phyloP scores from a whole-genome alignment of 306 rosid species.

The Castanea mollissima region DNA sequence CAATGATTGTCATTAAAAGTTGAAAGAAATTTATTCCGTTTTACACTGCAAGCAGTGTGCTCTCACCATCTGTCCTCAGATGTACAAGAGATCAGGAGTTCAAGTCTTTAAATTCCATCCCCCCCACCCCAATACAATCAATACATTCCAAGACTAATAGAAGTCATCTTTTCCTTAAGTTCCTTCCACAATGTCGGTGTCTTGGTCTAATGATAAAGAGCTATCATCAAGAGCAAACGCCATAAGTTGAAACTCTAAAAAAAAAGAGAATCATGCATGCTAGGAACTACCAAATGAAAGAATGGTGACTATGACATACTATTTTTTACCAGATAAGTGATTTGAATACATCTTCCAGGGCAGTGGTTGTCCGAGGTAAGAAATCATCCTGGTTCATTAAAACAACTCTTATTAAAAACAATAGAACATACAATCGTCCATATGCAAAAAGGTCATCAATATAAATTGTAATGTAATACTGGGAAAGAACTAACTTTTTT shows the following conservation, averaged over 20 bases:
- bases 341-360: conserved; percentile 66
- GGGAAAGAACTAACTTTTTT: not conserved
- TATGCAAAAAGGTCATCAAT: conserved; percentile 9
- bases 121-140: not conserved
- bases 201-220: no score
- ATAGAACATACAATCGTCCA: conserved; percentile 24
- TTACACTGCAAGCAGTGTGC: no score
- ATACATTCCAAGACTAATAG: not conserved
- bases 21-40: not conserved
- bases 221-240: rapidly evolving
- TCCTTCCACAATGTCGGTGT: conserved; percentile 2
- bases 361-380: conserved; percentile 83
- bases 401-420: conserved; percentile 16
- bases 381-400: conserved; percentile 76
- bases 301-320: conserved; percentile 22
- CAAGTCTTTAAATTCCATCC: no score
- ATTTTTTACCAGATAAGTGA: conserved; percentile 75
- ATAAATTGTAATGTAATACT: not conserved
- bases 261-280: conserved; percentile 1
- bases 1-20: not conserved
- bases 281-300: conserved; percentile 1
- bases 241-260: no score
- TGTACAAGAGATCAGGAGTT: no score
- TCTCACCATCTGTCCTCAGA: no score
- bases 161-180: not conserved